Evolutionary conservation across 2,329 filamentous ascomycete genomes (phyloP).

Genomic region (Fusarium sp.): DNA sequence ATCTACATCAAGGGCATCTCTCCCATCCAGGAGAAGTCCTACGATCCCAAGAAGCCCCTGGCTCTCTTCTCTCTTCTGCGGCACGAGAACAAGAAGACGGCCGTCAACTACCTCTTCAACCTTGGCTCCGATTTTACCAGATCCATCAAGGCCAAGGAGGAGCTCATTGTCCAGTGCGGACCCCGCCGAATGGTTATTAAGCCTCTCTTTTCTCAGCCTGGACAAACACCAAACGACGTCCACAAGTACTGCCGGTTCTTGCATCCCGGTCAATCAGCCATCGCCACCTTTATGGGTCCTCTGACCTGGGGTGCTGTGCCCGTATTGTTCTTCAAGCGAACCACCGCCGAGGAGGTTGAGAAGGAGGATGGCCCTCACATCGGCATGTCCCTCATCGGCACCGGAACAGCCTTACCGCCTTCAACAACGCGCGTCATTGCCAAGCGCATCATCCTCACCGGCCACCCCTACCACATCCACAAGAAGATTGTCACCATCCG

Average conservation of each 20-base stretch:
- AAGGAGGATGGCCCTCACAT: slow-evolving; percentile 55
- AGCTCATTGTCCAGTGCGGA: slow-evolving; percentile 90
- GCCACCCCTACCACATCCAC: slow-evolving; percentile 98
- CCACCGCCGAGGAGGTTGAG: slow-evolving; percentile 53
- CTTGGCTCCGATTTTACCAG: slow-evolving; percentile 78
- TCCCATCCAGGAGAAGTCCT: slow-evolving; percentile 54
- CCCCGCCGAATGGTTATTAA: slow-evolving; percentile 87
- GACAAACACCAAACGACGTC: slow-evolving; percentile 92
- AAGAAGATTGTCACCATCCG: slow-evolving; percentile 96
- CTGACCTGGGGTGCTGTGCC: slow-evolving; percentile 94
- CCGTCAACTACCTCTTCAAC: slow-evolving; percentile 88
- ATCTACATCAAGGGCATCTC: slow-evolving; percentile 72
- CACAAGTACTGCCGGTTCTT: slow-evolving; percentile 96
- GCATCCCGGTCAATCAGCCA: slow-evolving; percentile 87
- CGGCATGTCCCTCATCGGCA: slow-evolving; percentile 78
- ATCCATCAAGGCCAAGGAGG: slow-evolving; percentile 90
- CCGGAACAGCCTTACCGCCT: slow-evolving; percentile 85
- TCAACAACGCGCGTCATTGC: slow-evolving; percentile 82
- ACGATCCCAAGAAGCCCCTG: slow-evolving; percentile 65
- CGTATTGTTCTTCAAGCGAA: slow-evolving; percentile 83
- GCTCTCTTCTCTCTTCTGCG: slow-evolving; percentile 86
- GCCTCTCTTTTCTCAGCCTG: slow-evolving; percentile 88
- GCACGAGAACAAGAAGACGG: slow-evolving; percentile 94
- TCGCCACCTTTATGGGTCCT: slow-evolving; percentile 90
- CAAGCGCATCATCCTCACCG: slow-evolving; percentile 92